These are phyloP conservation scores for Neoboletus magnificus DNA, from an alignment of 768 basidiomycete species.

Conservation along the genomic window DNA sequence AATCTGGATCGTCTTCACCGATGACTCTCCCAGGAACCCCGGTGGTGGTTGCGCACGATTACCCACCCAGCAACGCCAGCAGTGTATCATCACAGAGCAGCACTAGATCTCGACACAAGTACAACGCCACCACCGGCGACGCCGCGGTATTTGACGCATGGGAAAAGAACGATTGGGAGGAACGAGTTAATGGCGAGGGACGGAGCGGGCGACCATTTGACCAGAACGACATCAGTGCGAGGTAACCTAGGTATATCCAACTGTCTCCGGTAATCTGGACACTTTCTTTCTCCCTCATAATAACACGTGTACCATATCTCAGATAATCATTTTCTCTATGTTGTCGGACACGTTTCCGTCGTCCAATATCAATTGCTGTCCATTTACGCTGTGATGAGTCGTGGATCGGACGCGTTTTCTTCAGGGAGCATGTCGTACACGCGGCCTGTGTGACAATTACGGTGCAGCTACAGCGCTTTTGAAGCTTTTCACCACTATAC, in stretches of 20 bases:
- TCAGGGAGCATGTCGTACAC: slow-evolving; percentile 17
- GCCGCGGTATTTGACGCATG: slow-evolving; percentile 24
- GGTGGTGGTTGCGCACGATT: slow-evolving; percentile 30
- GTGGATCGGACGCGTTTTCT: neutral
- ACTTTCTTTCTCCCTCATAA: neutral
- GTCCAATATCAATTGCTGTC: neutral
- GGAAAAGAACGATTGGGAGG: slow-evolving; percentile 56
- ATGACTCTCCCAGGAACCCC: slow-evolving; percentile 6
- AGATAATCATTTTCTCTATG: slow-evolving; percentile 3
- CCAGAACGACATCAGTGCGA: slow-evolving; percentile 34
- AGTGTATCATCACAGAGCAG: slow-evolving; percentile 31
- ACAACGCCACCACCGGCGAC: slow-evolving; percentile 4
- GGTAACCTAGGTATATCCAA: slow-evolving; percentile 16
- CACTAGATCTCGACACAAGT: slow-evolving; percentile 26
- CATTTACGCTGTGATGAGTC: neutral
- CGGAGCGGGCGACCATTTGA: slow-evolving; percentile 42
- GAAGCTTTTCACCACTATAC: slow-evolving; percentile 9
- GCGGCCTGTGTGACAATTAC: slow-evolving; percentile 24
- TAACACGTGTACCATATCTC: slow-evolving; percentile 19
- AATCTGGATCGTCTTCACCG: slow-evolving; percentile 16
- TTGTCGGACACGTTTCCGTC: neutral
- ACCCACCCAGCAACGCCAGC: slow-evolving; percentile 56
- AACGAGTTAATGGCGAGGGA: slow-evolving; percentile 45
- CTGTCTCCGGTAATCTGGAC: neutral
- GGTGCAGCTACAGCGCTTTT: slow-evolving; percentile 3